Evolutionary conservation across 2,329 filamentous ascomycete species (phyloP).

Genomic region (Diplodia scrobiculata): DNA sequence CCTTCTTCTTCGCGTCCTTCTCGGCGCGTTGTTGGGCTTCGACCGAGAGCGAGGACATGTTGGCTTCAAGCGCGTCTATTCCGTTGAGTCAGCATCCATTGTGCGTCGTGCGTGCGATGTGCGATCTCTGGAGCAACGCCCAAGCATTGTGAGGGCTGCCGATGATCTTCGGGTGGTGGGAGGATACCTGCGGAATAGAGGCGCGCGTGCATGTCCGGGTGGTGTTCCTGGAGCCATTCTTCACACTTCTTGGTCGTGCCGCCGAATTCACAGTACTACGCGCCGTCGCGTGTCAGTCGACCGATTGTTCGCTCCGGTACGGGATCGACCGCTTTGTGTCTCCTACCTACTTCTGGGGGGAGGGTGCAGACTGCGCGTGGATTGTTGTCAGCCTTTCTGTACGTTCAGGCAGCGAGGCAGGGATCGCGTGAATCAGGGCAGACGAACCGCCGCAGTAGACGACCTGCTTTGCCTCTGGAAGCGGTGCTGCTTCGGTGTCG

Average conservation of each 20-base stretch:
- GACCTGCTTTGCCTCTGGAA: conserved; percentile 54
- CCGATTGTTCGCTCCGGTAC: not conserved
- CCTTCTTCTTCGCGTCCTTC: conserved; percentile 96
- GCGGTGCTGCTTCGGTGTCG: conserved; percentile 33
- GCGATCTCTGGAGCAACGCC: not conserved
- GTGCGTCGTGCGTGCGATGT: not conserved
- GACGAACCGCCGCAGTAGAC: conserved; percentile 63
- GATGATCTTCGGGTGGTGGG: not conserved
- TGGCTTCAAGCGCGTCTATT: conserved; percentile 69
- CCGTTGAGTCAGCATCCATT: not conserved
- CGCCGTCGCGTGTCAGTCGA: not conserved
- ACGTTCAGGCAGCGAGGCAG: not conserved
- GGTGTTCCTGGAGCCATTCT: conserved; percentile 82
- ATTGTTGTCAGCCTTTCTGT: conserved; percentile 5
- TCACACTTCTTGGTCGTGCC: conserved; percentile 95
- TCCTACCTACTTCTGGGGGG: conserved; percentile 65
- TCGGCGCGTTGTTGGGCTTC: conserved; percentile 92
- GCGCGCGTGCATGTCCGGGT: conserved; percentile 71
- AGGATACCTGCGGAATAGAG: conserved; percentile 81
- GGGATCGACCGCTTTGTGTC: conserved; percentile 22
- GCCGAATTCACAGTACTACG: conserved; percentile 97
- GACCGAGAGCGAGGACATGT: conserved; percentile 81
- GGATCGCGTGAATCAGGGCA: not conserved
- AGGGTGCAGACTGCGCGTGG: conserved; percentile 60
- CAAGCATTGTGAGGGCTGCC: not conserved